Base-by-base conservation (phyloP, 345 rosid species). In the Tarenaya hassleriana region DNA sequence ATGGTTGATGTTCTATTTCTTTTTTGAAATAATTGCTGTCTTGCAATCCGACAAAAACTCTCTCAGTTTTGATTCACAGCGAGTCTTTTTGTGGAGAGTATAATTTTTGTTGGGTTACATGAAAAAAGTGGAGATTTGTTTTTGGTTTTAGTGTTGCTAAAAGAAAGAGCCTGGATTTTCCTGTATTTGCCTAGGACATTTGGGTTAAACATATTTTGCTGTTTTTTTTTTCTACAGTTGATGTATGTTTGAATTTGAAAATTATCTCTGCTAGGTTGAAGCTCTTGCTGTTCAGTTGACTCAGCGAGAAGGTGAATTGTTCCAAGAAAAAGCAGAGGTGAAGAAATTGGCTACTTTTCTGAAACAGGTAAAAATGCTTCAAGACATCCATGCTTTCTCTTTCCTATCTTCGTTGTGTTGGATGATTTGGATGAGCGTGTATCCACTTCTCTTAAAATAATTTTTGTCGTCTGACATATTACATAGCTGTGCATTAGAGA, bases 221-320 rank as follows among this genome's bases (percentile, higher is more conserved):
- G n/a, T n/a, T n/a, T n/a, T 1, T 12, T 24, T 16, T n/a, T 12
- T 46, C 16, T 55, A 56, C 43, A 4, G 50, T 19, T 42, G 4
- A 40, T 32, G 41, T 10, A 51, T 48, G 18, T 32, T 56, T 27
- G 24, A 37, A 60, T 10, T 40, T 69, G n/a, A n/a, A n/a, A n/a
- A 9, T 74, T 45, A 45, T 56, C 43, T 75, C 38, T 66, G 63
- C 50, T 71, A 94, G 99, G 99, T 94, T 40, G 99, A 88, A 72
- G 95, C 95, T 61, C 69, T 94, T 58, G 97, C 96, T 33, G 89
- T 94, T 69, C 95, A 94, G 61, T 73, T 94, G 69, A 83, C 94
- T 59, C 81, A 86, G 69, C 86, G 95, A 72, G 99, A 94, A 77
- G 95, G 99, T 69, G 97, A 88, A 69, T 59, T 88, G 68, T 73